A percentile compares a stretch with the other conserved stretches of the same genome.
Evolutionary conservation across 257 asterid genomes (phyloP).

Genomic region (Agastache rugosa): DNA sequence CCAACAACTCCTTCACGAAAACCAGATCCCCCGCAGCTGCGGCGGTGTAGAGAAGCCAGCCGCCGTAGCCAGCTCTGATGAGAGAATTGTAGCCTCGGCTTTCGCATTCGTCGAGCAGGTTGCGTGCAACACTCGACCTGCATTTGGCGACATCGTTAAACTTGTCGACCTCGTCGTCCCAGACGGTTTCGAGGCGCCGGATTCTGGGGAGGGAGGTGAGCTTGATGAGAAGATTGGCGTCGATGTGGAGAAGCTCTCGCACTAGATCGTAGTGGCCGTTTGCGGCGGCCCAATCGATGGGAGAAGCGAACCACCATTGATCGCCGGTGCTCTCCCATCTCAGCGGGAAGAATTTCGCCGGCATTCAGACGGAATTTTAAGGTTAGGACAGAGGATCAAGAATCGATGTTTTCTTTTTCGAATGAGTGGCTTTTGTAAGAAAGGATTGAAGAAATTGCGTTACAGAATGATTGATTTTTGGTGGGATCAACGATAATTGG

Average conservation of each 20-base stretch:
- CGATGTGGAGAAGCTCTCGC: conserved; percentile 69
- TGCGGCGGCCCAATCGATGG: conserved; percentile 96
- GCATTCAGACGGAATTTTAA: conserved; percentile 45
- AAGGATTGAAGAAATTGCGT: background rate
- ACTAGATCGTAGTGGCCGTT: conserved; percentile 89
- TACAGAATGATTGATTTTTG: background rate
- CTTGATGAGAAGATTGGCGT: conserved; percentile 71
- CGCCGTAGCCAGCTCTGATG: conserved; percentile 94
- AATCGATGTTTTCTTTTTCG: background rate
- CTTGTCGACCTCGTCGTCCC: conserved; percentile 69
- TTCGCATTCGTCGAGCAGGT: conserved; percentile 65
- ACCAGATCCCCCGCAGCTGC: conserved; percentile 79
- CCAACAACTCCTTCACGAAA: conserved; percentile 69
- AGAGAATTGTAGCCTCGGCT: conserved; percentile 64
- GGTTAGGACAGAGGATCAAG: background rate
- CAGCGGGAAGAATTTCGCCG: conserved; percentile 61
- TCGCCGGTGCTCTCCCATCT: conserved; percentile 93
- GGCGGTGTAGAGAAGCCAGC: conserved; percentile 96
- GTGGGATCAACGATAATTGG: background rate
- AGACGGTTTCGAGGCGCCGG: conserved; percentile 81
- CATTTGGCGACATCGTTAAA: conserved; percentile 64
- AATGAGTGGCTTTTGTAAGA: background rate
- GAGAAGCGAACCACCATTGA: conserved; percentile 99
- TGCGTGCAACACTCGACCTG: conserved; percentile 65
- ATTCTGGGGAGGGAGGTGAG: conserved; percentile 83